Base-by-base conservation (phyloP, 2,329 filamentous ascomycete species). In the Plectosphaerella plurivora region DNA sequence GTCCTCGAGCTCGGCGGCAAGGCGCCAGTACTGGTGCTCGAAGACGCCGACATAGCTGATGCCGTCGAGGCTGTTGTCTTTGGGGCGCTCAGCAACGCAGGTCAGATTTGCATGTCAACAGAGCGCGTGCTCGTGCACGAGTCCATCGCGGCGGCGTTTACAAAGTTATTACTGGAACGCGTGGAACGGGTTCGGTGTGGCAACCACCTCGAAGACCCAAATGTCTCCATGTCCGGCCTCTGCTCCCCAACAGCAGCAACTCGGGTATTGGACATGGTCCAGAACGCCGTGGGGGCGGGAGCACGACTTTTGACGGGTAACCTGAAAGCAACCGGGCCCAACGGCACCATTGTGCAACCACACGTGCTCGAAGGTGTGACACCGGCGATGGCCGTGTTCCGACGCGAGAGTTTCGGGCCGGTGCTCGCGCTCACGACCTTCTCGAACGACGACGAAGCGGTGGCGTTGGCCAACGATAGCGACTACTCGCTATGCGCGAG, bases 1-100 rank as follows among this genome's bases (percentile, higher is more conserved):
- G 82, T 81, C 4, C 70, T 83, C 10, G 81, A 84, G 65, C 79
- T 79, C 10, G 82, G 82, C 39, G 82, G 82, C 51, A 86, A 86
- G 65, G 79, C 74, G 10, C 81, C 82, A 1, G 68, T 83, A 18
- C 63, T 85, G 28, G 75, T 85, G 14, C 84, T 85, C 57, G 75
- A 78, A 5, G 82, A 85, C 61, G 81, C 81, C 8, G 76, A 84
- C 55, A 58, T 86, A 41, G 79, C 82, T 15, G 80, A 84, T 63
- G 80, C 82, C 5, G 82, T 83, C 0, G 67, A 71, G 33, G 76
- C 76, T 53, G 81, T 81, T 55, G 76, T 59, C 0, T 64, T 82
- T 6, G 86, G 84, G 10, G 75, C 83, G 0, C 85, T 87, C 62
- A 61, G 85, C 25, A 82, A 84, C 60, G 74, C 78, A 62, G 82